Conservation (phyloP, 2,329 filamentous ascomycete species). For the Aspergillus glaucus region DNA sequence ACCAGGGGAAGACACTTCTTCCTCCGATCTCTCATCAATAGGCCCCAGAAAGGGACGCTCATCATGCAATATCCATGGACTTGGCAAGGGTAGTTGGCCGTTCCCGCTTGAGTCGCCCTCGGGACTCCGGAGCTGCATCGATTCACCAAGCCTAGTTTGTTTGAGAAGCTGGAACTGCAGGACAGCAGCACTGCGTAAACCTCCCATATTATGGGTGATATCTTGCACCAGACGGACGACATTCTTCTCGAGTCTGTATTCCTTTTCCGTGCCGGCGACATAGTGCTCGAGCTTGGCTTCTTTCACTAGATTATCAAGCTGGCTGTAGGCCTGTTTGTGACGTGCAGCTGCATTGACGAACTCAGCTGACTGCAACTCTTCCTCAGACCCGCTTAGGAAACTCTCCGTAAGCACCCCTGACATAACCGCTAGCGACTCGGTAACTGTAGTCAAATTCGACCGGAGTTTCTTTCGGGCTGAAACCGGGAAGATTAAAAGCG, state of each 20-base stretch:
- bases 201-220: slow-evolving; percentile 82
- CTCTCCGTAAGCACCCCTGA: slow-evolving; percentile 73
- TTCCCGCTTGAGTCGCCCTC: slow-evolving; percentile 10
- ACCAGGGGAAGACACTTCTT: slow-evolving; percentile 32
- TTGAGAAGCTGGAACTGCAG: slow-evolving; percentile 82
- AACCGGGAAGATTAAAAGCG: slow-evolving; percentile 69
- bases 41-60: slow-evolving; percentile 48
- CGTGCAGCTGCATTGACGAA: slow-evolving; percentile 57
- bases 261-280: slow-evolving; percentile 67
- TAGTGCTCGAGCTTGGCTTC: slow-evolving; percentile 91
- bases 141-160: slow-evolving; percentile 42
- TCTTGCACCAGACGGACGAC: slow-evolving; percentile 79
- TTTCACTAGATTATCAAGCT: slow-evolving; percentile 68
- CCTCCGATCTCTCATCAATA: slow-evolving; percentile 58
- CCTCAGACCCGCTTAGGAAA: slow-evolving; percentile 76
- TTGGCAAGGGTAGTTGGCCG: slow-evolving; percentile 15
- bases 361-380: slow-evolving; percentile 62
- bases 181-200: slow-evolving; percentile 78
- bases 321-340: slow-evolving; percentile 62
- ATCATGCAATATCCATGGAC: slow-evolving; percentile 35
- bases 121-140: slow-evolving; percentile 10
- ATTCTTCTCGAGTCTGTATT: slow-evolving; percentile 71
- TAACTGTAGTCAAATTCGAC: slow-evolving; percentile 65
- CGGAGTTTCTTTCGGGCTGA: slow-evolving; percentile 70
- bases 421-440: slow-evolving; percentile 72